These are phyloP conservation scores for Orbilia blumenaviensis DNA, from an alignment of 2,329 filamentous ascomycete species.

Conservation along the genomic window DNA sequence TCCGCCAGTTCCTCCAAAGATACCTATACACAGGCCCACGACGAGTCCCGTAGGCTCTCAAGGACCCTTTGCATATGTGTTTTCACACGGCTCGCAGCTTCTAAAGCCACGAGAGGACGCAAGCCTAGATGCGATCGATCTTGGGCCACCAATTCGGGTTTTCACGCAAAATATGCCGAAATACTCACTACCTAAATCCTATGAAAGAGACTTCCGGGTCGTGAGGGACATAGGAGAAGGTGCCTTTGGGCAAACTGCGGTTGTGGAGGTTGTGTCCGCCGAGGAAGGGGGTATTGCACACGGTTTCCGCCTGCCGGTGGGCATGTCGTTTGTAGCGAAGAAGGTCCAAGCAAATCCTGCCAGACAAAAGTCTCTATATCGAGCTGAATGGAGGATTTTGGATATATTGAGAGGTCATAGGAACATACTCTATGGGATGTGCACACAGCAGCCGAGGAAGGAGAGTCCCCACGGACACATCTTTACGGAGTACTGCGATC, in stretches of 20 bases:
- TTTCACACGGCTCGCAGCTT: too few species aligned
- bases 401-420: conserved; percentile 10
- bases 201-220: neutral
- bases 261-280: conserved; percentile 7
- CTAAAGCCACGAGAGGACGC: too few species aligned
- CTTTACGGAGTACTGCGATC: conserved; percentile 39
- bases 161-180: too few species aligned
- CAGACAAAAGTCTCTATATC: neutral
- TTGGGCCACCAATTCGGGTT: too few species aligned
- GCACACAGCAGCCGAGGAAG: neutral
- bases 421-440: conserved; percentile 9
- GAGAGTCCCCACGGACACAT: conserved; percentile 20
- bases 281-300: conserved; percentile 3
- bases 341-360: neutral
- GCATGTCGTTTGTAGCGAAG: neutral
- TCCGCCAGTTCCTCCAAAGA: neutral
- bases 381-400: conserved; percentile 9
- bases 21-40: neutral
- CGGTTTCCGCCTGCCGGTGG: neutral
- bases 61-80: too few species aligned
- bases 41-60: neutral
- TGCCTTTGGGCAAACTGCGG: conserved; percentile 4
- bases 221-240: neutral
- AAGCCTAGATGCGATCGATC: too few species aligned
- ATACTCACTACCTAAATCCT: conserved; percentile 14